phyloP scores from a whole-genome alignment of 2,329 filamentous ascomycete species.

The Phialophora macrospora region DNA sequence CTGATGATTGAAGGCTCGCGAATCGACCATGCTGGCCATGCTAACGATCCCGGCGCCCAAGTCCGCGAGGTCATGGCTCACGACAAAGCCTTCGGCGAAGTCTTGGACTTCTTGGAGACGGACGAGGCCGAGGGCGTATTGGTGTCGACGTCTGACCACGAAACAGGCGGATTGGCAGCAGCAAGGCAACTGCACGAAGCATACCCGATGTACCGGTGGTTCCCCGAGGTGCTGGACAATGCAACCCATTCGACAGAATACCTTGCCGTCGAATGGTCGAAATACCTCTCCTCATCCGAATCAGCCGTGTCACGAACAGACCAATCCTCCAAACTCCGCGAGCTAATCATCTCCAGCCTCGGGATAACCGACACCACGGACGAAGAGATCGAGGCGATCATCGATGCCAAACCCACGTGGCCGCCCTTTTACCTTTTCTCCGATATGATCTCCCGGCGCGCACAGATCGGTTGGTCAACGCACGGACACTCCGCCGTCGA shows the following conservation, averaged over 20 bases:
- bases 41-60: slow-evolving; percentile 81
- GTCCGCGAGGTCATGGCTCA: slow-evolving; percentile 95
- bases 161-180: slow-evolving; percentile 85
- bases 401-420: slow-evolving; percentile 61
- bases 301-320: slow-evolving; percentile 29
- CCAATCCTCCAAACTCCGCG: slow-evolving; percentile 37
- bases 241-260: slow-evolving; percentile 75
- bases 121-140: slow-evolving; percentile 73
- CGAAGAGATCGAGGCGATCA: slow-evolving; percentile 70
- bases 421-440: slow-evolving; percentile 68
- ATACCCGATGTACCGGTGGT: slow-evolving; percentile 78
- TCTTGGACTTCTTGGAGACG: slow-evolving; percentile 80
- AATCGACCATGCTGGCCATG: slow-evolving; percentile 92
- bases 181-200: slow-evolving; percentile 70
- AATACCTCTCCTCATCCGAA: slow-evolving; percentile 56
- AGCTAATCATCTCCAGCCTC: slow-evolving; percentile 71
- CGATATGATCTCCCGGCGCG: slow-evolving; percentile 85
- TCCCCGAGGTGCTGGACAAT: slow-evolving; percentile 79
- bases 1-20: slow-evolving; percentile 97
- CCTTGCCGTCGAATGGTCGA: slow-evolving; percentile 65
- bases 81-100: slow-evolving; percentile 80
- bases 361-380: slow-evolving; percentile 76
- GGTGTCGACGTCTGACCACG: slow-evolving; percentile 91
- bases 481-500: slow-evolving; percentile 94
- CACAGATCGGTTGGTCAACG: slow-evolving; percentile 90